Evolutionary conservation across 139 green algal species (phyloP), one percentile per base, ranked within the genome.

Genomic region (Deuterostichococcus epilithicus): DNA sequence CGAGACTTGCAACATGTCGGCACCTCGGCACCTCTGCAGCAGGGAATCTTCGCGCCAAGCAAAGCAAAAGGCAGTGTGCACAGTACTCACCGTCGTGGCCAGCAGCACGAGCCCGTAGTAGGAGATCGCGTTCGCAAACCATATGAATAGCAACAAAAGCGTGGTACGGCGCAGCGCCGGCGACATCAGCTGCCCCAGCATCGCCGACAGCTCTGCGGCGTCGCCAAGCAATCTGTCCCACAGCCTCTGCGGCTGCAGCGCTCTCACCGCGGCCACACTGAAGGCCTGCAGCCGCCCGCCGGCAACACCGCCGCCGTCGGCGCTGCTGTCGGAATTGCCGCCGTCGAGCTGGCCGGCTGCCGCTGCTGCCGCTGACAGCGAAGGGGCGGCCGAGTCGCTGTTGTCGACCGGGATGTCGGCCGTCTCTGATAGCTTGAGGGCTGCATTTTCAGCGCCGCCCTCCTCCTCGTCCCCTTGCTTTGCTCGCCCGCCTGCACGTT

Each of bases 31-130:
- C 28, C 1, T 22, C 6, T 35, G 22, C 44, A 75, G 25, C 13
- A 75, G 28, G 32, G 10, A 34, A 22, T 70, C 20, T 8, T 18
- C 30, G 52, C 10, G 63, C 5, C 63, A 32, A 22, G 63, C 63
- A 33, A 33, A 18, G 63, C 28, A 63, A 60, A 0, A 5, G 30
- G 22, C 32, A 33, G 35, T 0, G 15, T n/a, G n/a, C n/a, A n/a
- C n/a, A n/a, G n/a, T 34, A 33, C 72, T 37, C 38, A 93, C 81
- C 66, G 85, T 74, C 0, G 86, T 91, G 2, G 86, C 91, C 5
- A 97, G 81, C 34, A 95, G 78, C 33, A 97, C 92, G 23, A 94
- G 36, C 22, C 92, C 92, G 70, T 97, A 96, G 79, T 94, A 94
- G 1, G 76, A 82, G 59, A 95, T 80, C 0, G 90, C 88, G 47